A percentile compares a stretch with the other conserved stretches of the same genome.
Evolutionary conservation across 1,139 yeast species (phyloP).

Genomic region (Hemisphaericaspora lyxosophila): DNA sequence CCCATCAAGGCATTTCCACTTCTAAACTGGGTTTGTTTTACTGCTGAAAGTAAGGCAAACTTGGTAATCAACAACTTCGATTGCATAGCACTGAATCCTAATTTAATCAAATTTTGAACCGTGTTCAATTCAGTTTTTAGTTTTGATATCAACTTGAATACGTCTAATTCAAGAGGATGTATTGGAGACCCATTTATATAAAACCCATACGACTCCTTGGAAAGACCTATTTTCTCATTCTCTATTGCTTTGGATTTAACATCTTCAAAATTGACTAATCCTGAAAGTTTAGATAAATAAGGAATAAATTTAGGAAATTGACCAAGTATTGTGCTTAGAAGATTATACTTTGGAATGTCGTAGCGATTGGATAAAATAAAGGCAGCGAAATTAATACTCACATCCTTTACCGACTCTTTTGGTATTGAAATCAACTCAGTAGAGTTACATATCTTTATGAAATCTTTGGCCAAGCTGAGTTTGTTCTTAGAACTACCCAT

Average conservation of each 20-base stretch:
- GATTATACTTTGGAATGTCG: conserved; percentile 26
- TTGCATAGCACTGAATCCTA: conserved; percentile 37
- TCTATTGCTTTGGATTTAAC: conserved; percentile 23
- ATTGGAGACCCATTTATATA: conserved; percentile 64
- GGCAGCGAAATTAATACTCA: conserved; percentile 51
- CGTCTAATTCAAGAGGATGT: conserved; percentile 43
- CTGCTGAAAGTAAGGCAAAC: conserved; percentile 45
- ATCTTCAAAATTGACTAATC: conserved; percentile 13
- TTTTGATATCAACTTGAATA: conserved; percentile 38
- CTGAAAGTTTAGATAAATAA: conserved; percentile 23
- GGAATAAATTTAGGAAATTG: conserved; percentile 54
- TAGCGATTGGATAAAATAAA: conserved; percentile 34
- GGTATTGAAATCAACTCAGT: conserved; percentile 25
- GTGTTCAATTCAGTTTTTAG: conserved; percentile 36
- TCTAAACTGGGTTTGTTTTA: conserved; percentile 32
- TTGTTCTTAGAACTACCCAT: background rate
- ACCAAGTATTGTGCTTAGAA: conserved; percentile 38
- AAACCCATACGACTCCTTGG: conserved; percentile 48
- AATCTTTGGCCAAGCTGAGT: conserved; percentile 12
- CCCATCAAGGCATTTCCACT: conserved; percentile 39
- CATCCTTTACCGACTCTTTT: conserved; percentile 28
- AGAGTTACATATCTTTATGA: conserved; percentile 10
- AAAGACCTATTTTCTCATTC: conserved; percentile 35
- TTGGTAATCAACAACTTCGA: conserved; percentile 42
- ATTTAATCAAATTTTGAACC: conserved; percentile 25